Percentiles rank a stretch among this genome's conserved stretches.
Conservation (phyloP, 768 basidiomycete species). For the Tulasnella sp. region DNA sequence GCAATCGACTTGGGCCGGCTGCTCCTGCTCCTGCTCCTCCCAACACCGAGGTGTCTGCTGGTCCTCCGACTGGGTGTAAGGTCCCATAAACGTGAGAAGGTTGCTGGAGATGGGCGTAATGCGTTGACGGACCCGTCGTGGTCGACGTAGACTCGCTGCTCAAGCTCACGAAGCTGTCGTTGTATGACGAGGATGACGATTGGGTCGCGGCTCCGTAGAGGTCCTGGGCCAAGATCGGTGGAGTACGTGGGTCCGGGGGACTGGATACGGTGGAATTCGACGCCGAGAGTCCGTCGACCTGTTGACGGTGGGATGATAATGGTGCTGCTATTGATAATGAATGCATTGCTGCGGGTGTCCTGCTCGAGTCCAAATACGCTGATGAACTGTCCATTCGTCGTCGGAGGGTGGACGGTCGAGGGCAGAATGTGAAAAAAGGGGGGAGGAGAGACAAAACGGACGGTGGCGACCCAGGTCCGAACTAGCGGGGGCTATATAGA, state of each 20-base stretch:
- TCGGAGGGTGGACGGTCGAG: neutral
- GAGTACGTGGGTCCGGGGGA: slow-evolving; percentile 3
- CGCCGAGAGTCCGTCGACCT: neutral
- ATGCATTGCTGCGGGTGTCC: neutral
- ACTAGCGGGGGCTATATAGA: neutral
- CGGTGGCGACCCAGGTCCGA: neutral
- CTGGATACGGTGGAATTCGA: neutral
- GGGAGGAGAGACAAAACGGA: neutral
- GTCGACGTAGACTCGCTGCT: neutral
- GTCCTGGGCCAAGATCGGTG: neutral
- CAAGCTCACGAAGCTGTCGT: neutral
- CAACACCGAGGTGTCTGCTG: neutral
- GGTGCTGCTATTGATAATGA: neutral
- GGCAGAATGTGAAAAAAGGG: neutral
- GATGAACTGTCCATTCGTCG: neutral
- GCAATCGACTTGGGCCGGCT: neutral
- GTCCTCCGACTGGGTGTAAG: neutral
- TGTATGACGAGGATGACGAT: neutral
- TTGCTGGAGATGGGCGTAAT: neutral
- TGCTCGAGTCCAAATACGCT: neutral
- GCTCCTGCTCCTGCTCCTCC: neutral
- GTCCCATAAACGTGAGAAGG: neutral
- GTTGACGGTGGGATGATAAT: neutral
- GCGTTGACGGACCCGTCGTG: neutral
- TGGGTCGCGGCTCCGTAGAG: neutral